phyloP scores from a whole-genome alignment of 192 early-diverging fungal species.

The Coemansia sp. region DNA sequence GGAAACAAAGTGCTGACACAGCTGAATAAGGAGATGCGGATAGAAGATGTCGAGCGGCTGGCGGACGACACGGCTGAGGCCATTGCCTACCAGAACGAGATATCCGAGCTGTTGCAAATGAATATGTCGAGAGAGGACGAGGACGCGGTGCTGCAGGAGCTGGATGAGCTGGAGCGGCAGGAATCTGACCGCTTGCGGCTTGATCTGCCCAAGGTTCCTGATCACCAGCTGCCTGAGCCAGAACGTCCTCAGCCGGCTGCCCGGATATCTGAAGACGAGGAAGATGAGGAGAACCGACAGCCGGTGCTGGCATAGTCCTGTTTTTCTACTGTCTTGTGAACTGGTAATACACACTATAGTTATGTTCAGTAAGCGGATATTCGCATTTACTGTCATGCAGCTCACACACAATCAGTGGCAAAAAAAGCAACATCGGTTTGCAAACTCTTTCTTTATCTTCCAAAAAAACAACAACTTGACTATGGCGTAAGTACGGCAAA shows the following conservation, averaged over 20 bases:
- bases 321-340: too few relatives aligned
- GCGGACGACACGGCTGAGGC: constrained; percentile 97
- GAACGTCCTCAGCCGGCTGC: not conserved
- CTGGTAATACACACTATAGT: too few relatives aligned
- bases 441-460: too few relatives aligned
- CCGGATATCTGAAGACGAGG: constrained; percentile 11
- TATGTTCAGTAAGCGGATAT: too few relatives aligned
- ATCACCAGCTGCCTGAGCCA: constrained; percentile 15
- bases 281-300: constrained; percentile 16
- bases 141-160: constrained; percentile 77
- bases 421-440: too few relatives aligned
- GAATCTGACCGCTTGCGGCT: constrained; percentile 29
- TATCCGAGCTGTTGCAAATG: constrained; percentile 65
- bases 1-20: constrained; percentile 74
- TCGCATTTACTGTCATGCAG: too few relatives aligned
- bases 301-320: constrained; percentile 36
- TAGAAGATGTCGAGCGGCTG: constrained; percentile 89
- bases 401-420: too few relatives aligned
- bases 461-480: too few relatives aligned
- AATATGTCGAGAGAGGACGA: constrained; percentile 80
- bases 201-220: constrained; percentile 28
- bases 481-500: too few relatives aligned
- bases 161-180: constrained; percentile 64
- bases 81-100: constrained; percentile 91
- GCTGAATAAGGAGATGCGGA: constrained; percentile 81